Percentiles rank a stretch among this genome's conserved stretches.
These are phyloP conservation scores for Nepenthes alata DNA, from an alignment of 179 eudicot species.

Conservation along the genomic window DNA sequence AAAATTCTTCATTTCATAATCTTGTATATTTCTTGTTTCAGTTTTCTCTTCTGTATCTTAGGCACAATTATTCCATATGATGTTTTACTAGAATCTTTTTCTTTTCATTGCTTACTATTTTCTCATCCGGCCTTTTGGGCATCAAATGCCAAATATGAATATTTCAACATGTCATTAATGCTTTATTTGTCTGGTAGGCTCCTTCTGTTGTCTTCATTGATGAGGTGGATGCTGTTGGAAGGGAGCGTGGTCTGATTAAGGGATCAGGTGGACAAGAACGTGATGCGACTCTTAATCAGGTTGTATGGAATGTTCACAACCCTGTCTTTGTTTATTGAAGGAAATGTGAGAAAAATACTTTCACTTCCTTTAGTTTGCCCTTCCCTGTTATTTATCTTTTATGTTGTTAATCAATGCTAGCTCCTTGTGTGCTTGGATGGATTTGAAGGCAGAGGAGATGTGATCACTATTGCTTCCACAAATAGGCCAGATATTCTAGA, in stretches of 20 bases:
- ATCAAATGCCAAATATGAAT: too few species aligned
- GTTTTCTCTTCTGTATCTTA: neutral
- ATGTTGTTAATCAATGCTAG: conserved; percentile 24
- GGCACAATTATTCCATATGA: neutral
- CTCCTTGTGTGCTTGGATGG: conserved; percentile 92
- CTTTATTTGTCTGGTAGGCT: conserved; percentile 39
- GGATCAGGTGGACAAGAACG: conserved; percentile 99
- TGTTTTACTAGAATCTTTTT: neutral
- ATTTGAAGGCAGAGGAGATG: conserved; percentile 93
- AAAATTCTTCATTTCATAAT: neutral
- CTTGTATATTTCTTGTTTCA: neutral
- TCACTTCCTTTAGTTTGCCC: neutral
- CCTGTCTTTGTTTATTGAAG: conserved; percentile 3
- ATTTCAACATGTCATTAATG: neutral
- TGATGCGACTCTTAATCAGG: conserved; percentile 96
- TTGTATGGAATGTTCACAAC: conserved; percentile 11
- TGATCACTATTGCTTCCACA: conserved; percentile 88
- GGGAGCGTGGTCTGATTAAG: conserved; percentile 88
- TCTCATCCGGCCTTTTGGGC: too few species aligned
- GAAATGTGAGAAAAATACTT: neutral
- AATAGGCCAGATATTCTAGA: conserved; percentile 92
- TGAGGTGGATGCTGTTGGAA: conserved; percentile 96
- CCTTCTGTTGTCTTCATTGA: conserved; percentile 96
- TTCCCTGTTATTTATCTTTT: neutral
- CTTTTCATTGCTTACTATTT: neutral